phyloP scores from a whole-genome alignment of 805 yeast species.

The Limtongia smithiae region DNA sequence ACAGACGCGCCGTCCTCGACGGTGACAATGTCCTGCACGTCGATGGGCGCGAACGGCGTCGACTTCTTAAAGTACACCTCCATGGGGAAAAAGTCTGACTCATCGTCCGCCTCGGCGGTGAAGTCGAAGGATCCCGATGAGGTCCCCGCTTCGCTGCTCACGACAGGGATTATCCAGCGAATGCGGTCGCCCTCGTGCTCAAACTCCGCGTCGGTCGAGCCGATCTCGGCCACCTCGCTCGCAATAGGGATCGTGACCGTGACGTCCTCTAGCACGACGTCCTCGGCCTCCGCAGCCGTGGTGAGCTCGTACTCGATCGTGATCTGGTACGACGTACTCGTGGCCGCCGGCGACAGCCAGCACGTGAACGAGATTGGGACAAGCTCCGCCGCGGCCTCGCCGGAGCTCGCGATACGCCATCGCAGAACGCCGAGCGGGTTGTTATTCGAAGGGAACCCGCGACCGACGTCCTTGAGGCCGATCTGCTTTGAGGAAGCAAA shows the following conservation, averaged over 20 bases:
- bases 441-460: conserved; percentile 88
- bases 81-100: conserved; percentile 87
- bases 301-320: conserved; percentile 85
- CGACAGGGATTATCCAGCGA: conserved; percentile 56
- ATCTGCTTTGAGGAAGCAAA: conserved; percentile 59
- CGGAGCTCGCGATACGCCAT: conserved; percentile 75
- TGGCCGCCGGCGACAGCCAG: conserved; percentile 70
- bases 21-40: conserved; percentile 55
- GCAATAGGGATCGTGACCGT: conserved; percentile 62
- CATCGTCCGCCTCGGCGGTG: conserved; percentile 66
- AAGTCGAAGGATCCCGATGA: conserved; percentile 76
- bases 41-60: conserved; percentile 62
- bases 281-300: too few species aligned
- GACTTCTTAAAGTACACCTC: conserved; percentile 55
- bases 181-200: conserved; percentile 66
- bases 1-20: conserved; percentile 48
- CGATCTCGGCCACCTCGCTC: conserved; percentile 53
- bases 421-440: conserved; percentile 86
- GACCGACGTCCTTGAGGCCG: conserved; percentile 69
- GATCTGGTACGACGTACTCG: conserved; percentile 56
- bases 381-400: conserved; percentile 49
- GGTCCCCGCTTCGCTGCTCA: conserved; percentile 47
- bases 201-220: conserved; percentile 36
- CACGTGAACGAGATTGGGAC: conserved; percentile 74
- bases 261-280: conserved; percentile 51